Conservation (phyloP, 805 yeast genomes). For the Ogataea pignaliae region DNA sequence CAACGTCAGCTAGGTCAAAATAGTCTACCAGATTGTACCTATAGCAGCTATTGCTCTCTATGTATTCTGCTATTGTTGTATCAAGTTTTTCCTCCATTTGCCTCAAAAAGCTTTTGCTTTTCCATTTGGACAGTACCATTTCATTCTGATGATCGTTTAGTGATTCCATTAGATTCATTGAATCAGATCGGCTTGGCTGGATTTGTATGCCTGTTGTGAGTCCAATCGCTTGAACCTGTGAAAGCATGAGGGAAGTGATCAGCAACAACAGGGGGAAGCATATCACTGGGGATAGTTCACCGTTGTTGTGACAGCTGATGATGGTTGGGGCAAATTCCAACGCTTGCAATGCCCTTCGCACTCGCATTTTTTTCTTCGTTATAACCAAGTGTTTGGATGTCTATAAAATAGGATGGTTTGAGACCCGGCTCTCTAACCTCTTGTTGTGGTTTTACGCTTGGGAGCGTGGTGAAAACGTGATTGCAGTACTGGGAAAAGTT, state of each 20-base stretch:
- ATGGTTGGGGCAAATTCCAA: too few relatives aligned
- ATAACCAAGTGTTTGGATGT: too few relatives aligned
- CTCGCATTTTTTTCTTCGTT: too few relatives aligned
- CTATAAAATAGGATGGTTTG: too few relatives aligned
- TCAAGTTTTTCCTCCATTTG: constrained; percentile 7
- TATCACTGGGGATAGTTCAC: neutral
- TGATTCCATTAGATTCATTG: constrained; percentile 9
- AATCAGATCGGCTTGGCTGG: constrained; percentile 7
- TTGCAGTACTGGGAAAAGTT: too few relatives aligned
- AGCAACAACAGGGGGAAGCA: neutral
- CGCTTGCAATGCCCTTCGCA: too few relatives aligned
- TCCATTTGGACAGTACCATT: constrained; percentile 2
- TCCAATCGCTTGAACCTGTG: neutral
- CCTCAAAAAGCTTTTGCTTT: constrained; percentile 5
- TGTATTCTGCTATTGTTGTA: constrained; percentile 6
- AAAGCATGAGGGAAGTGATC: neutral
- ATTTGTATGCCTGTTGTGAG: constrained; percentile 25
- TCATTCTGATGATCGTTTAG: constrained; percentile 10
- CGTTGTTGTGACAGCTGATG: too few relatives aligned
- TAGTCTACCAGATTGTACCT: constrained; percentile 13
- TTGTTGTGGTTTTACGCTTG: too few relatives aligned
- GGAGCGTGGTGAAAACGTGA: too few relatives aligned
- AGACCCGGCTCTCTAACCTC: too few relatives aligned
- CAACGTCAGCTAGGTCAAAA: constrained; percentile 3
- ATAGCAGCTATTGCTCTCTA: constrained; percentile 13